These are phyloP conservation scores for Diplodia intermedia DNA, from an alignment of 2,329 filamentous ascomycete species.

Conservation along the genomic window DNA sequence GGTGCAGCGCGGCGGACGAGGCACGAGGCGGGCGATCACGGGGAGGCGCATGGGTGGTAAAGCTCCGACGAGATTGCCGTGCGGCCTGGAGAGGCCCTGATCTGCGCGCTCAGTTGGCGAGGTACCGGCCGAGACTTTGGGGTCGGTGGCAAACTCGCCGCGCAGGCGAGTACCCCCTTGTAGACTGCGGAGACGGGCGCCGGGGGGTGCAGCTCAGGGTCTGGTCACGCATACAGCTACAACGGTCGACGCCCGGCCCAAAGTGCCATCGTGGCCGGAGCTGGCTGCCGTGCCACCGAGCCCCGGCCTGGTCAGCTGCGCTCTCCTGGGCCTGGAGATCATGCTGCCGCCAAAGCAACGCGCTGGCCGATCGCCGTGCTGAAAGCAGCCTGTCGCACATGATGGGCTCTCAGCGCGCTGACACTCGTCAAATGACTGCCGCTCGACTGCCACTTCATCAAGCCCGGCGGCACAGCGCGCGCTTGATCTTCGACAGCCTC, in stretches of 20 bases:
- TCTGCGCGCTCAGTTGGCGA: conserved; percentile 12
- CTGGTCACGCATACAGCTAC: conserved; percentile 27
- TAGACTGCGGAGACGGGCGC: conserved; percentile 21
- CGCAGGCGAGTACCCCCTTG: conserved; percentile 14
- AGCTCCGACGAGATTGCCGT: conserved; percentile 26
- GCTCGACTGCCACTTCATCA: conserved; percentile 28
- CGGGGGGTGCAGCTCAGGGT: conserved; percentile 23
- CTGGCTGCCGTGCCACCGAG: conserved; percentile 30
- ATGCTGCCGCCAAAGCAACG: conserved; percentile 7
- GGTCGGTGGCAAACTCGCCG: conserved; percentile 10
- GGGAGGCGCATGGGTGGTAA: conserved; percentile 25
- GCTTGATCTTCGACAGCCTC: conserved; percentile 21
- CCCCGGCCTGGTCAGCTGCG: conserved; percentile 29
- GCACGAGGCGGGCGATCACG: conserved; percentile 24
- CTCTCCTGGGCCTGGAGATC: conserved; percentile 24
- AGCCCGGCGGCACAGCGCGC: conserved; percentile 13
- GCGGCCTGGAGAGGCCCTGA: conserved; percentile 6
- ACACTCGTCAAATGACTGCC: conserved; percentile 32
- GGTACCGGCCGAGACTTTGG: conserved; percentile 23
- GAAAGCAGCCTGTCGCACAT: conserved; percentile 32
- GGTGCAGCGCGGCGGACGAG: neutral
- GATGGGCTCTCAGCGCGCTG: conserved; percentile 16
- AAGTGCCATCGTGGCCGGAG: conserved; percentile 6
- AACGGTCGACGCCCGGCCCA: conserved; percentile 14
- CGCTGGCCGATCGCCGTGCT: conserved; percentile 20